phyloP scores from a whole-genome alignment of 768 basidiomycete genomes.

The Boletellus sp. region DNA sequence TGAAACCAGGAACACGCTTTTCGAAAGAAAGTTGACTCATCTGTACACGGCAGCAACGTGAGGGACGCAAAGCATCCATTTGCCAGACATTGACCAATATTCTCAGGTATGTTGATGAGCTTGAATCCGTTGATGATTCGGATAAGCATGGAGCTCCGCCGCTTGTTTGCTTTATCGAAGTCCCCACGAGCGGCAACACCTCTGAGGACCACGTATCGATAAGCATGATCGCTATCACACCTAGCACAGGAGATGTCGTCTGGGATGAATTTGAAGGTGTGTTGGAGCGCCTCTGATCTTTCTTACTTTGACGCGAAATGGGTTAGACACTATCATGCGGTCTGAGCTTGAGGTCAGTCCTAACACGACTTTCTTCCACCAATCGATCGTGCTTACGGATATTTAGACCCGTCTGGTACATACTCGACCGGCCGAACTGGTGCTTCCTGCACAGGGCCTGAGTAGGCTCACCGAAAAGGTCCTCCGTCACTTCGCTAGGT shows the following conservation, averaged over 20 bases:
- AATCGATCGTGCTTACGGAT: neutral
- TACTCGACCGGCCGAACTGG: conserved; percentile 75
- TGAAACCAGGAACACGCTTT: conserved; percentile 69
- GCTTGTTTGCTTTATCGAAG: conserved; percentile 73
- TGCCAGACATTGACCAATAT: conserved; percentile 6
- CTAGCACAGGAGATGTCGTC: conserved; percentile 87
- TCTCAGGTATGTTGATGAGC: conserved; percentile 74
- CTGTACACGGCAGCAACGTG: conserved; percentile 88
- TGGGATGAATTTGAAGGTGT: conserved; percentile 90
- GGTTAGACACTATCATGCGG: conserved; percentile 73
- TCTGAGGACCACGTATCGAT: conserved; percentile 43
- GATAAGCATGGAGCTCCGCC: conserved; percentile 58
- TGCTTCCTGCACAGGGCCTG: conserved; percentile 57
- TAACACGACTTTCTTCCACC: neutral
- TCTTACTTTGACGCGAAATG: conserved; percentile 4
- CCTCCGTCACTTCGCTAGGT: conserved; percentile 70
- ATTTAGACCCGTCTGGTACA: conserved; percentile 82
- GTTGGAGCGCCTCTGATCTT: conserved; percentile 1
- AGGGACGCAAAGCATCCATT: conserved; percentile 23
- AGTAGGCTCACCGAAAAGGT: conserved; percentile 74
- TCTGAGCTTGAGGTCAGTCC: conserved; percentile 77
- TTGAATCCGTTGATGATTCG: conserved; percentile 63
- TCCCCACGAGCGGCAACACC: conserved; percentile 8
- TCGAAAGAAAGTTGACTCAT: conserved; percentile 69
- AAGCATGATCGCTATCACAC: conserved; percentile 74